A percentile compares a stretch with the other conserved stretches of the same genome.
phyloP scores from a whole-genome alignment of 202 grass and related monocot species.

The Saccharum hybrid region DNA sequence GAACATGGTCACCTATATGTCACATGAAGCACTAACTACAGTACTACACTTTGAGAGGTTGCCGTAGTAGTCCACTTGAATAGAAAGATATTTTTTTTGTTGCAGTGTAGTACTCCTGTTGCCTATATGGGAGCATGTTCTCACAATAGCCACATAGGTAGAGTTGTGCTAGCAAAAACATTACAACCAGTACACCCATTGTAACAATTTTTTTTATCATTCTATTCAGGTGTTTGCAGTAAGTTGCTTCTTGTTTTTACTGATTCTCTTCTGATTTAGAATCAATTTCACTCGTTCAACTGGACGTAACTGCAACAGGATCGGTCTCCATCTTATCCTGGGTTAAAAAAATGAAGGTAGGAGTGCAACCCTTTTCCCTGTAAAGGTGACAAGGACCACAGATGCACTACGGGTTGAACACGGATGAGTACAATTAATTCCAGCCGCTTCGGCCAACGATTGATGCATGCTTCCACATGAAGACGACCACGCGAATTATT shows the following conservation, averaged over 20 bases:
- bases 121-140: too few relatives aligned
- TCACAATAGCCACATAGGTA: too few relatives aligned
- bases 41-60: too few relatives aligned
- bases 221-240: neutral
- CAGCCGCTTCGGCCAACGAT: slow-evolving; percentile 10
- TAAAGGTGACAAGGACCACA: slow-evolving; percentile 8
- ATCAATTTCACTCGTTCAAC: neutral
- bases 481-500: neutral
- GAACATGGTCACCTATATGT: too few relatives aligned
- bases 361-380: slow-evolving; percentile 17
- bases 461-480: neutral
- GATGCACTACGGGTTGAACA: slow-evolving; percentile 7
- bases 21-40: too few relatives aligned
- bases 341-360: neutral
- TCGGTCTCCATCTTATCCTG: neutral
- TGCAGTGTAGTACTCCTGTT: too few relatives aligned
- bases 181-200: neutral
- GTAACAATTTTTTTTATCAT: neutral
- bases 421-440: neutral
- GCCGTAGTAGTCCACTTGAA: too few relatives aligned
- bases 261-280: too few relatives aligned
- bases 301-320: neutral
- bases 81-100: too few relatives aligned
- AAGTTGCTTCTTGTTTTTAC: neutral
- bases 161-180: neutral